These are phyloP conservation scores for Paramecium tetraurelia DNA, from an alignment of 73 alveolate species.

Conservation along the genomic window DNA sequence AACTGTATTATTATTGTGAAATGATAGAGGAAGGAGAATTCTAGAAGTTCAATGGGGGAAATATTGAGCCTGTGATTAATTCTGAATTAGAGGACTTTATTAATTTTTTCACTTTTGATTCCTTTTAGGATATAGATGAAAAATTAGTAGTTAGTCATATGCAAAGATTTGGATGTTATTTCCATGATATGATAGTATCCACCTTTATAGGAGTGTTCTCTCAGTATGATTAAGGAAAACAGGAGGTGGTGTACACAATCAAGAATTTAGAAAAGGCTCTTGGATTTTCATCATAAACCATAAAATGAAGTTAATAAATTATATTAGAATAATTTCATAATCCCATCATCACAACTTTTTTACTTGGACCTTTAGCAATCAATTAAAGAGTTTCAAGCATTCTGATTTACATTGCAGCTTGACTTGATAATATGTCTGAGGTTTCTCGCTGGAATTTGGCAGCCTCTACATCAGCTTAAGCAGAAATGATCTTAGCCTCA, in stretches of 20 bases:
- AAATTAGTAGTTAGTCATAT: background rate
- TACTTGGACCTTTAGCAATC: slow-evolving; percentile 30
- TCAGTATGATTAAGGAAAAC: background rate
- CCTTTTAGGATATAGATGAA: background rate
- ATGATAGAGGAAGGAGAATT: background rate
- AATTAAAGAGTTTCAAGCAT: background rate
- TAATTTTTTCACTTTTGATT: background rate
- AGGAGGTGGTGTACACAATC: background rate
- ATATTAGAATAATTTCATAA: background rate
- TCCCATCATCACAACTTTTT: slow-evolving; percentile 26
- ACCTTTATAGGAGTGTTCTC: background rate
- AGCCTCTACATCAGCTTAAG: slow-evolving; percentile 59
- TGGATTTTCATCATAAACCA: background rate
- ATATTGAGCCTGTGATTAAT: background rate
- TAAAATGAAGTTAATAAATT: background rate
- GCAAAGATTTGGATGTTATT: background rate
- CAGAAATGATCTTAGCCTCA: slow-evolving; percentile 53
- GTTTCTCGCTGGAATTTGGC: slow-evolving; percentile 59
- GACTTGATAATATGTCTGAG: slow-evolving; percentile 26
- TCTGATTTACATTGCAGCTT: slow-evolving; percentile 60
- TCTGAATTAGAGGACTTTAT: background rate
- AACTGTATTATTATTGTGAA: background rate
- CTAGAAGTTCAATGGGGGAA: background rate
- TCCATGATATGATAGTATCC: background rate
- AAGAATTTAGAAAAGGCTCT: background rate